Evolutionary conservation across 768 basidiomycete genomes (phyloP).

Genomic region (Suillus alpinus): DNA sequence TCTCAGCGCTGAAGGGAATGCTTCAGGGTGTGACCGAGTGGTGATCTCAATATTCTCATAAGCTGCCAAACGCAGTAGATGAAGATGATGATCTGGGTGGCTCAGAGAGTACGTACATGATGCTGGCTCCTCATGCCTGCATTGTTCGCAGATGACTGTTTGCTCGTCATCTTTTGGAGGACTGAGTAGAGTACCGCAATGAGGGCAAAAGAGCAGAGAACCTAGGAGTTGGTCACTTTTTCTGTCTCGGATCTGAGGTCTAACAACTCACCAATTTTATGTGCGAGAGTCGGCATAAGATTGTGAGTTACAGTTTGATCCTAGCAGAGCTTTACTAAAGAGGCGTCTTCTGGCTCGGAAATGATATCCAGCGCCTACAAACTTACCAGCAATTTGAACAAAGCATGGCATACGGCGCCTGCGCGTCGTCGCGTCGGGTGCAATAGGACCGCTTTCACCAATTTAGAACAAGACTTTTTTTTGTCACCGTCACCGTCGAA

Average conservation of each 20-base stretch:
- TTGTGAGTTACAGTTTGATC: not conserved
- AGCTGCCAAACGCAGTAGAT: conserved; percentile 43
- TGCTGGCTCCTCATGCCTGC: conserved; percentile 82
- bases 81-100: not conserved
- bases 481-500: conserved; percentile 4
- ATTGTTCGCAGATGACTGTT: conserved; percentile 84
- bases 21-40: conserved; percentile 89
- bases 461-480: conserved; percentile 22
- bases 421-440: not conserved
- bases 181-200: conserved; percentile 86
- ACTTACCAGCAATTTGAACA: not conserved
- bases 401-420: not conserved
- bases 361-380: not conserved
- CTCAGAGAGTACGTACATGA: conserved; percentile 61
- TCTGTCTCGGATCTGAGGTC: not conserved
- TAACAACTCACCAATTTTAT: conserved; percentile 45
- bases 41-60: conserved; percentile 90
- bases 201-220: conserved; percentile 90
- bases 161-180: conserved; percentile 74
- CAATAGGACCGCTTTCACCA: not conserved
- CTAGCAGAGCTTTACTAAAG: not conserved
- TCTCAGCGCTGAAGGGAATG: conserved; percentile 85
- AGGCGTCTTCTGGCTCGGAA: not conserved
- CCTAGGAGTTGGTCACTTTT: conserved; percentile 42
- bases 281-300: conserved; percentile 31